Evolutionary conservation across 78 protist species (phyloP).

Genomic region (Dictyostelium brefeldianum): DNA sequence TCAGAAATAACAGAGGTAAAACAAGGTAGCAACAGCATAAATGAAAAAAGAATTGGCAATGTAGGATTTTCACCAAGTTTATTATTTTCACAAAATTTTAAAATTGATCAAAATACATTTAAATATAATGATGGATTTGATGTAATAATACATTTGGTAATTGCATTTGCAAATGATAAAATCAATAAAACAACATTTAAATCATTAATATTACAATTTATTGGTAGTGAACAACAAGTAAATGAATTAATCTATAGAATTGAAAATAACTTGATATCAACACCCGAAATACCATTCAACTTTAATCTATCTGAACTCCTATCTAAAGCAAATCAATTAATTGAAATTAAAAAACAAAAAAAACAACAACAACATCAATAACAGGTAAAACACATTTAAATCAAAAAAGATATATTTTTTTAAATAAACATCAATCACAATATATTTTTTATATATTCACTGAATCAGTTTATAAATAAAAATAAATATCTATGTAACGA

Average conservation of each 20-base stretch:
- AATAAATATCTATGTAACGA: too few relatives aligned
- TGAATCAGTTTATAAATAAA: too few relatives aligned
- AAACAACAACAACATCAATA: background rate
- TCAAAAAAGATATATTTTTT: background rate
- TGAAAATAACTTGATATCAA: background rate
- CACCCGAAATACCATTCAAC: background rate
- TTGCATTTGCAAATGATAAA: background rate
- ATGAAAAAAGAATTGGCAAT: background rate
- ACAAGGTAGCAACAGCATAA: too few relatives aligned
- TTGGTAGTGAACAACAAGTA: background rate
- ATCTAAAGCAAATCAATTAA: background rate
- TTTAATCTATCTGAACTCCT: background rate
- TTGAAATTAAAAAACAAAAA: background rate
- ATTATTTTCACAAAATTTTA: background rate
- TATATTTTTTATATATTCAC: background rate
- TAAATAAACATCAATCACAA: background rate
- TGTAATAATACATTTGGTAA: background rate
- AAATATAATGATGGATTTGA: background rate
- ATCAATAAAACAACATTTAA: background rate
- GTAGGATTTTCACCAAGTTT: background rate
- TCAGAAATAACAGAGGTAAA: too few relatives aligned
- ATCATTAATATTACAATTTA: background rate
- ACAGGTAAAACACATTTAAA: background rate
- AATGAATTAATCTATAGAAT: background rate
- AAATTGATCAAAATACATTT: background rate